These are phyloP conservation scores for Pseudocercospora crystallina DNA, from an alignment of 2,329 filamentous ascomycete species.

Conservation along the genomic window DNA sequence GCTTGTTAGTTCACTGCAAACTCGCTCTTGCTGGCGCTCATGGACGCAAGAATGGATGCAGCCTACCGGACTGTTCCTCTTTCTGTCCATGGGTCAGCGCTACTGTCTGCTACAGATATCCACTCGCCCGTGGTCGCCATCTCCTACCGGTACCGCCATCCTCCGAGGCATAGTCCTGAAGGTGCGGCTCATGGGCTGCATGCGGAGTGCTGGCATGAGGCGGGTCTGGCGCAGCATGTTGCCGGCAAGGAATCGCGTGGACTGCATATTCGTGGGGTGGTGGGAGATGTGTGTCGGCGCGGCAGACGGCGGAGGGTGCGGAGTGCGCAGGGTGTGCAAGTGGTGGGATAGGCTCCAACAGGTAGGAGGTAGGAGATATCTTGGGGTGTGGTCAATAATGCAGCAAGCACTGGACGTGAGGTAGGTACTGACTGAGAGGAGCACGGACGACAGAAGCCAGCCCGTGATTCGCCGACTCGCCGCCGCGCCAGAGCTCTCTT, in stretches of 20 bases:
- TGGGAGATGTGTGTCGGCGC: too few relatives aligned
- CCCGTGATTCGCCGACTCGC: too few relatives aligned
- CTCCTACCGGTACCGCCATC: slow-evolving; percentile 36
- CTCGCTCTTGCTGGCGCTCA: too few relatives aligned
- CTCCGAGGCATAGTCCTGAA: slow-evolving; percentile 33
- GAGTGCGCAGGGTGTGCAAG: slow-evolving; percentile 25
- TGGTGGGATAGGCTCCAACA: neutral
- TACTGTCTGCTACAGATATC: neutral
- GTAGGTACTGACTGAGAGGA: too few relatives aligned
- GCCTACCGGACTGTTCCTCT: slow-evolving; percentile 62
- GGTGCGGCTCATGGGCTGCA: slow-evolving; percentile 33
- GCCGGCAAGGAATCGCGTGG: slow-evolving; percentile 42
- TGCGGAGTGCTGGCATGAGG: slow-evolving; percentile 37
- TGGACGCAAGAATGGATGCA: too few relatives aligned
- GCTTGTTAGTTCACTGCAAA: slow-evolving; percentile 7
- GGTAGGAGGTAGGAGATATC: too few relatives aligned
- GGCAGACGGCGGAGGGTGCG: neutral
- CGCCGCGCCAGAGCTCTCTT: too few relatives aligned
- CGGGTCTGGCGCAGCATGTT: slow-evolving; percentile 40
- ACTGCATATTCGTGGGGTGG: slow-evolving; percentile 33
- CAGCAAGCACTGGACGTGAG: too few relatives aligned
- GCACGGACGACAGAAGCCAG: too few relatives aligned
- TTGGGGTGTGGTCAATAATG: too few relatives aligned
- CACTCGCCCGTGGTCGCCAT: neutral
- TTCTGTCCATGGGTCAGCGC: slow-evolving; percentile 49